Evolutionary conservation across 192 early-diverging fungal genomes (phyloP).

Genomic region (Umbelopsis isabellina): DNA sequence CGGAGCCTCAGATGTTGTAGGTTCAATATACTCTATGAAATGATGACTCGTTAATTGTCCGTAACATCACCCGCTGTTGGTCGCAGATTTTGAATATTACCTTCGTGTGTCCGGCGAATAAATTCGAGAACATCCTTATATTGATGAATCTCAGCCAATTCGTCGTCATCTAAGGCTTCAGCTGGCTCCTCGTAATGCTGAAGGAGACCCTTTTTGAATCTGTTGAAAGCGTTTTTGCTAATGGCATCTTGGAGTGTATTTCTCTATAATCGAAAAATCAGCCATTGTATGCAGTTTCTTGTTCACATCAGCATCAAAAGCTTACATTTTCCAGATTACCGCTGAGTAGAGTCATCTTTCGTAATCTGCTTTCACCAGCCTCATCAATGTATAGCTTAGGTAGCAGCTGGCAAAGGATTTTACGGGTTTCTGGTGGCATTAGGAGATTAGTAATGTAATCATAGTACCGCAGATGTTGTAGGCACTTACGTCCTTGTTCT

Average conservation of each 20-base stretch:
- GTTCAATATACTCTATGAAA: slow-evolving; percentile 16
- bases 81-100: no score
- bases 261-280: not conserved
- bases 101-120: not conserved
- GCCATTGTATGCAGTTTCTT: no score
- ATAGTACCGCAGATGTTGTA: not conserved
- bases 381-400: slow-evolving; percentile 59
- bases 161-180: slow-evolving; percentile 11
- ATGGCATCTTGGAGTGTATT: slow-evolving; percentile 15
- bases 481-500: slow-evolving; percentile 41
- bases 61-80: no score
- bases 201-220: slow-evolving; percentile 2
- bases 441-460: not conserved
- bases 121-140: slow-evolving; percentile 10
- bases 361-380: slow-evolving; percentile 41
- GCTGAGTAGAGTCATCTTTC: slow-evolving; percentile 38
- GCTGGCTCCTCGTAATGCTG: not conserved
- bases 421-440: slow-evolving; percentile 51
- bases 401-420: slow-evolving; percentile 65
- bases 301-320: not conserved
- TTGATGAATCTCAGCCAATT: not conserved
- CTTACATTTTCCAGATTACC: slow-evolving; percentile 49
- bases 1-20: not conserved
- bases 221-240: slow-evolving; percentile 1
- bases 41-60: not conserved